Evolutionary conservation across 306 rosid species (phyloP).

Genomic region (Dryas octopetala): DNA sequence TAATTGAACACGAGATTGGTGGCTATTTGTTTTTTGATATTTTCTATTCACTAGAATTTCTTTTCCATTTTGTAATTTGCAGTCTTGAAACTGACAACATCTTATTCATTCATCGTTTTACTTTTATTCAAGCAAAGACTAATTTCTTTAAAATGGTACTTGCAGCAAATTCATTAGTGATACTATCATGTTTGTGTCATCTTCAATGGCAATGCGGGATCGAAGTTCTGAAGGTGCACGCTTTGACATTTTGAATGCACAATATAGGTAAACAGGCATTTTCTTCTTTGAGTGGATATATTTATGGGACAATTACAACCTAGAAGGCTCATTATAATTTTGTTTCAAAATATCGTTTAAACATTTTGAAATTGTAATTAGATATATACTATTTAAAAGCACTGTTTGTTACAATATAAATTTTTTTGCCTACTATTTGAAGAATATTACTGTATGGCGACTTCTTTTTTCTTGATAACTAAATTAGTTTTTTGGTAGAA

Average conservation of each 20-base stretch:
- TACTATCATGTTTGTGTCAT: slow-evolving; percentile 69
- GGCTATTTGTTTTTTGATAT: not conserved
- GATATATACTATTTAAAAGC: not conserved
- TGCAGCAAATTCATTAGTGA: slow-evolving; percentile 92
- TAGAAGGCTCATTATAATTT: not conserved
- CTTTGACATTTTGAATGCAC: slow-evolving; percentile 74
- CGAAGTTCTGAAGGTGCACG: slow-evolving; percentile 83
- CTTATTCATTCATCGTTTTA: not conserved
- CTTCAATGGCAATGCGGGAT: slow-evolving; percentile 88
- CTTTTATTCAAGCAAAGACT: not conserved
- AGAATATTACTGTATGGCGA: not conserved
- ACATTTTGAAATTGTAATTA: not conserved
- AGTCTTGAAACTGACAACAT: not conserved
- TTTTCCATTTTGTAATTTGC: not conserved
- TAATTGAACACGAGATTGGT: not conserved
- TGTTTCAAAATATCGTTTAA: not conserved
- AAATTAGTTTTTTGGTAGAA: not conserved
- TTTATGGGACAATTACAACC: not conserved
- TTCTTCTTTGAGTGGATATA: not conserved
- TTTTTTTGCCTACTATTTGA: not conserved
- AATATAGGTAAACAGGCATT: slow-evolving; percentile 54
- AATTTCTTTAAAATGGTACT: slow-evolving; percentile 19
- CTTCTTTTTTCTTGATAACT: not conserved
- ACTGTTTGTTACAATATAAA: too few species aligned
- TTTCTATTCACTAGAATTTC: not conserved